Evolutionary conservation across 176 grass and related monocot genomes (phyloP), one percentile per base, ranked within the genome.

Genomic region (Triticum urartu): DNA sequence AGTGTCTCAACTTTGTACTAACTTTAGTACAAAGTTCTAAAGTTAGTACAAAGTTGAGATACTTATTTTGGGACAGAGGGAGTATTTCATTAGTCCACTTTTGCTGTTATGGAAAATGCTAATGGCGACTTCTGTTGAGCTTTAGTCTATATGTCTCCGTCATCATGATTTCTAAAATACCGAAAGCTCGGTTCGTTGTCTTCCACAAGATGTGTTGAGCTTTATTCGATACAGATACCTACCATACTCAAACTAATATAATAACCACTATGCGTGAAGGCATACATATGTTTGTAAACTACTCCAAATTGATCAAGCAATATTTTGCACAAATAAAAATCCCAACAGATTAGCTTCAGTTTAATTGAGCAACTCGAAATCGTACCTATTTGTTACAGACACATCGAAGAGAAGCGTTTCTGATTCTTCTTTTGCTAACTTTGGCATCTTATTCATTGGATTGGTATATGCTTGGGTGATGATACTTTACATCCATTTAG

Each of bases 81-180:
- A 35, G 13, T 75, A 10, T 67, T 67, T 47, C 71, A 74, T 48
- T 26, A 74, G 7, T 47, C 21, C 62, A 45, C 32, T 84, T 84
- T n/a, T 17, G 24, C 24, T 64, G 1, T 56, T 52, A 38, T 67
- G n/a, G 8, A n/a, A 67, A 85, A 54, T 64, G 13, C 59, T 36
- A 10, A 78, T 54, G 38, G 39, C 38, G 42, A 68, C n/a, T 79
- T 35, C 32, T 84, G 62, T n/a, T 26, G 11, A 30, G 24, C 28
- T 82, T 54, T 82, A 72, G 5, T 86, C 78, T 39, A 34, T 2
- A 21, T 72, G 32, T 78, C n/a, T 89, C 21, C 54, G 79, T 85
- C 59, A 59, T 52, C 28, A 63, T 90, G 58, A 72, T 90, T 52
- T 83, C 32, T 33, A 79, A 4, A 79, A 79, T 50, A 45, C 20